phyloP scores from a whole-genome alignment of 306 rosid species.

The Spatholobus suberectus region DNA sequence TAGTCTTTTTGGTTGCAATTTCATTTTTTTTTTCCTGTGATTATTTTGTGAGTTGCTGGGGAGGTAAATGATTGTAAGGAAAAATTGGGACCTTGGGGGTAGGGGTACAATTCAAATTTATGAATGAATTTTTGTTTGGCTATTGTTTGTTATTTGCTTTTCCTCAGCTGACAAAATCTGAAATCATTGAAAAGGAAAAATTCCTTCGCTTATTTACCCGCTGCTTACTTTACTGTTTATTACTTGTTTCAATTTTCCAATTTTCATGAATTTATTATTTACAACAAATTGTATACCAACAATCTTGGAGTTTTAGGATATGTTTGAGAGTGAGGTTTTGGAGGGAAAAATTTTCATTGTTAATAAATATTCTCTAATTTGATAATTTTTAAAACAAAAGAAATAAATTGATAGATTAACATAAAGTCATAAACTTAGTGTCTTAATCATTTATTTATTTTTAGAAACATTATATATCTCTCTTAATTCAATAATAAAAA shows the following conservation, averaged over 20 bases:
- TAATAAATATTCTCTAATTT: neutral
- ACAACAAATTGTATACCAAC: neutral
- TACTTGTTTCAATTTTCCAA: constrained; percentile 1
- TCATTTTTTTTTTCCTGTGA: constrained; percentile 1
- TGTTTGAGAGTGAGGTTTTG: neutral
- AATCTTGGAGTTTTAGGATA: constrained; percentile 3
- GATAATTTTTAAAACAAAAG: neutral
- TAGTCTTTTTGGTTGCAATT: constrained; percentile 32
- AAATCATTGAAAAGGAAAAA: constrained; percentile 11
- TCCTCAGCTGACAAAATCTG: constrained; percentile 19
- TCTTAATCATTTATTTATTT: neutral
- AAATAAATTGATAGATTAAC: neutral
- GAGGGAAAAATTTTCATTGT: neutral
- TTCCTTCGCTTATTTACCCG: neutral
- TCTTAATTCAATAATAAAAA: neutral
- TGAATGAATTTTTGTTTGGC: neutral
- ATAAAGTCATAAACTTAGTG: neutral
- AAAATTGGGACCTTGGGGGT: constrained; percentile 12
- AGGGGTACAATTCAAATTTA: constrained; percentile 9
- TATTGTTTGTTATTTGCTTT: neutral
- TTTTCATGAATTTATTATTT: constrained; percentile 18
- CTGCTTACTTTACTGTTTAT: constrained; percentile 17
- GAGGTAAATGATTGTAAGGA: constrained; percentile 7
- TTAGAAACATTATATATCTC: neutral
- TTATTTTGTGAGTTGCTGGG: constrained; percentile 12